phyloP scores from a whole-genome alignment of 2,329 filamentous ascomycete genomes.

The Ceratocystis alfenasii region DNA sequence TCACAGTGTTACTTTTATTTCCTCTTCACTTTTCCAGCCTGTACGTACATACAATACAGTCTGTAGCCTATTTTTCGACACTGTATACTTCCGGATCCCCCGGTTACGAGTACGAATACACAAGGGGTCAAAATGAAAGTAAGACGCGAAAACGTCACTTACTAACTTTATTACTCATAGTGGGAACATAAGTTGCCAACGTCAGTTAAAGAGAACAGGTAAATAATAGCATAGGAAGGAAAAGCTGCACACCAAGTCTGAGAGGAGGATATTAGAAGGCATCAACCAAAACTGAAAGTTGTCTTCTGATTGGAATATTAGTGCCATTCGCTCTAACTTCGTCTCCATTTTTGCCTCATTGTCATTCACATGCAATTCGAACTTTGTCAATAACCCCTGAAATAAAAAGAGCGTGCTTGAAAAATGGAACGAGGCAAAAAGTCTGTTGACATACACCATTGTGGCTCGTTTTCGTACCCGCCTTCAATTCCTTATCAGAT shows the following conservation, averaged over 20 bases:
- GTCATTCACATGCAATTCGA: background rate
- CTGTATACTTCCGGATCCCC: conserved; percentile 10
- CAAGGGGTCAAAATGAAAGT: background rate
- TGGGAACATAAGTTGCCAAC: background rate
- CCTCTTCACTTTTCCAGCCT: background rate
- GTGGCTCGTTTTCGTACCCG: conserved; percentile 7
- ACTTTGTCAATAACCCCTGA: background rate
- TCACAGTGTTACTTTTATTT: background rate
- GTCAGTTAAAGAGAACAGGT: background rate
- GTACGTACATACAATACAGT: background rate
- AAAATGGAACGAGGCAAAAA: background rate
- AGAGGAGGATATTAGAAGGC: background rate
- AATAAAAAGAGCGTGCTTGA: background rate
- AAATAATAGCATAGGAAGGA: background rate
- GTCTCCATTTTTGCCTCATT: no score
- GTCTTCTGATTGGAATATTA: background rate
- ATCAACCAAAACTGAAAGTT: background rate
- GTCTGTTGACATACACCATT: background rate
- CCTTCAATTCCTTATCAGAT: conserved; percentile 21
- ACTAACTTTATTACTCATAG: background rate
- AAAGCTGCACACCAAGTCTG: background rate
- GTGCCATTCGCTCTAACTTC: no score
- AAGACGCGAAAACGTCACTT: background rate
- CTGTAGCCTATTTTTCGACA: background rate
- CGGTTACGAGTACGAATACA: conserved; percentile 23